These are phyloP conservation scores for Nicotiana tabacum DNA, from an alignment of 257 asterid genomes.

Conservation along the genomic window DNA sequence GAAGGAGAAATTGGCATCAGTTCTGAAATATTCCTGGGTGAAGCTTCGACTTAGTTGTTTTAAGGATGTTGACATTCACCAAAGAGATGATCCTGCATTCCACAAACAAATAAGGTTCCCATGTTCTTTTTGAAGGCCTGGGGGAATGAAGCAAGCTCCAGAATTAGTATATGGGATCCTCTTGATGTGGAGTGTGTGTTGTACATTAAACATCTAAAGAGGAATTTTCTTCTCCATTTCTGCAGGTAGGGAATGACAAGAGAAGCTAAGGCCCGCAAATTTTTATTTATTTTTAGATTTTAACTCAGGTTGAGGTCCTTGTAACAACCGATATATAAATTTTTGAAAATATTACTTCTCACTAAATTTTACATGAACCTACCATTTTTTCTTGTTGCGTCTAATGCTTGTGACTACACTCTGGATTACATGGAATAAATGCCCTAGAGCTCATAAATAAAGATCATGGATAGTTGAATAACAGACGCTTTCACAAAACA, in stretches of 20 bases:
- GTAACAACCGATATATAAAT: conserved; percentile 4
- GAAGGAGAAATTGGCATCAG: not conserved
- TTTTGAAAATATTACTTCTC: not conserved
- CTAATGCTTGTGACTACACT: not conserved
- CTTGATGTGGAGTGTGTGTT: conserved; percentile 2
- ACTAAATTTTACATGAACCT: not conserved
- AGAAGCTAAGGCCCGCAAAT: not conserved
- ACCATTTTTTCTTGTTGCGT: not conserved
- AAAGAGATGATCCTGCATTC: not conserved
- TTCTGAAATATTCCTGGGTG: not conserved
- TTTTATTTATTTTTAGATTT: not conserved
- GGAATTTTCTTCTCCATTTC: conserved; percentile 7
- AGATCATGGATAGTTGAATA: too few species aligned
- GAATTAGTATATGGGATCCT: not conserved
- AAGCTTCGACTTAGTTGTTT: not conserved
- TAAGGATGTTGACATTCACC: conserved; percentile 1
- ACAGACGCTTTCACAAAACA: not conserved
- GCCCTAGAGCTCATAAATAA: not conserved
- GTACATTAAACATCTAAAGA: not conserved
- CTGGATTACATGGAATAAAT: not conserved
- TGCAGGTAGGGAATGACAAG: not conserved
- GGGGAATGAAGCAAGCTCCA: not conserved
- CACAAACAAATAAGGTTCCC: not conserved
- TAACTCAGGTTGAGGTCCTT: conserved; percentile 4
- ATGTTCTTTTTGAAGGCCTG: not conserved